phyloP scores from a whole-genome alignment of 768 basidiomycete genomes.

The Flagelloscypha sp. region DNA sequence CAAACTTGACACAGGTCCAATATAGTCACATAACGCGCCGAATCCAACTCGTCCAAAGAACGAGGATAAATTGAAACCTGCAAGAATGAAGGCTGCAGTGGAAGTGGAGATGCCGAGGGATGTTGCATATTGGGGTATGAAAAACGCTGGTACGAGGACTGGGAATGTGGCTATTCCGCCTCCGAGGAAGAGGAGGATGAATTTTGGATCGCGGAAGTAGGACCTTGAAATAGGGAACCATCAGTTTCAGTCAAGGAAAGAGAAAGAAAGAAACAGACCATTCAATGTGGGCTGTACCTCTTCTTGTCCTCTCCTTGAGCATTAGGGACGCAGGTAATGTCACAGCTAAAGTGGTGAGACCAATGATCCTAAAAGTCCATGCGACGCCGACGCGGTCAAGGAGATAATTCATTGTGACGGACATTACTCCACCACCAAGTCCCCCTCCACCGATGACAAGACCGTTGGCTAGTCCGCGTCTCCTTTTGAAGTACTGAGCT shows the following conservation, averaged over 20 bases:
- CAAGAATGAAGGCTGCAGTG: conserved; percentile 21
- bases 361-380: conserved; percentile 25
- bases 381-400: conserved; percentile 18
- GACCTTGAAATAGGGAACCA: conserved; percentile 18
- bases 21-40: conserved; percentile 19
- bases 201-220: conserved; percentile 21
- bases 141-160: conserved; percentile 27
- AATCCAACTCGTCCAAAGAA: conserved; percentile 23
- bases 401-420: conserved; percentile 19
- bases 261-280: too few species aligned
- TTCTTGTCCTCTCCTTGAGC: conserved; percentile 10
- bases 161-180: conserved; percentile 27
- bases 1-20: conserved; percentile 22
- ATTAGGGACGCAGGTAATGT: conserved; percentile 21
- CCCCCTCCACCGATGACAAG: conserved; percentile 27
- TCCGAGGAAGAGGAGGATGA: conserved; percentile 22
- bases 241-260: too few species aligned
- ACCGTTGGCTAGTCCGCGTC: conserved; percentile 24
- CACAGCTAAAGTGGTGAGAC: conserved; percentile 16
- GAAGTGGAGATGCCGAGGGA: conserved; percentile 17
- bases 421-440: conserved; percentile 23
- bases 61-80: conserved; percentile 24
- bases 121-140: conserved; percentile 26
- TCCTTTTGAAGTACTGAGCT: conserved; percentile 25
- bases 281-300: too few species aligned